Evolutionary conservation across 139 green algal genomes (phyloP).

Genomic region (Trebouxia sp.): DNA sequence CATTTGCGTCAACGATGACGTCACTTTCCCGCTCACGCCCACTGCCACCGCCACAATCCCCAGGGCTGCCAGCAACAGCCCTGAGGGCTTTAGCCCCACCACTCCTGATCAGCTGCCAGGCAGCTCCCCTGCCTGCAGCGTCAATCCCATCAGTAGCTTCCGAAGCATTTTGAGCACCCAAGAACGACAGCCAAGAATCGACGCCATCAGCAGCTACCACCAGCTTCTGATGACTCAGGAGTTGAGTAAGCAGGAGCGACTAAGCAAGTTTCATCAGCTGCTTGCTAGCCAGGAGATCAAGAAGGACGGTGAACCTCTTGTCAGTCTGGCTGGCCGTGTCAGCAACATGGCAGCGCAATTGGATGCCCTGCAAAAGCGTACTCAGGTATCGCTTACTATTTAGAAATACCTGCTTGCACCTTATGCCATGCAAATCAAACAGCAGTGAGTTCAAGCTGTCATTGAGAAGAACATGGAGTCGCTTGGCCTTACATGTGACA

Average conservation of each 20-base stretch:
- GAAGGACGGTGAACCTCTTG: background rate
- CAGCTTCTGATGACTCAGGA: background rate
- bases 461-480: no score
- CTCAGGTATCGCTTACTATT: no score
- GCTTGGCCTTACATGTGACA: no score
- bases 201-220: background rate
- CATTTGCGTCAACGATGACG: background rate
- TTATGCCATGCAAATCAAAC: no score
- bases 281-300: background rate
- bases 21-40: background rate
- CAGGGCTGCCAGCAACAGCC: background rate
- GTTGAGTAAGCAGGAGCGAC: background rate
- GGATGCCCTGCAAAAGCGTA: background rate
- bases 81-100: background rate
- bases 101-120: background rate
- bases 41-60: background rate
- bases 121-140: background rate
- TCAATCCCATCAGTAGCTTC: background rate
- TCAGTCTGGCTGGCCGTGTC: background rate
- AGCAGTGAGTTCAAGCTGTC: no score
- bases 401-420: no score
- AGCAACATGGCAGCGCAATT: background rate
- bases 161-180: background rate
- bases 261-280: background rate
- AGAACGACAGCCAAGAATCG: background rate